Conservation (phyloP, 1,284 basidiomycete species). For the Puccinia horiana region DNA sequence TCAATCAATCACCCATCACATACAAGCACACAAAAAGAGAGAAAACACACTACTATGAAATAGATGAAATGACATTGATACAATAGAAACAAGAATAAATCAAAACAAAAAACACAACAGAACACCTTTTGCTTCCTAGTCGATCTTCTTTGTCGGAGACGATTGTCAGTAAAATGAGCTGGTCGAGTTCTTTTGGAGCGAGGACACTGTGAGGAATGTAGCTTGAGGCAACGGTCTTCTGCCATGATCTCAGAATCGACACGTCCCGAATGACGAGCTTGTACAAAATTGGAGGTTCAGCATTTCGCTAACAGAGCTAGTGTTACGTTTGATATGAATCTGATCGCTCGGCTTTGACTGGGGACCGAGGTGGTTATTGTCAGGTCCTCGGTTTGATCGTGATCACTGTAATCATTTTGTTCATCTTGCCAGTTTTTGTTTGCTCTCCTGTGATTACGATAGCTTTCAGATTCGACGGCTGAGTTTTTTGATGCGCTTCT, state of each 20-base stretch:
- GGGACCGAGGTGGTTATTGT: conserved; percentile 31
- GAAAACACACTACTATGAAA: too few relatives aligned
- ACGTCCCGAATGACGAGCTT: background rate
- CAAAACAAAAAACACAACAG: too few relatives aligned
- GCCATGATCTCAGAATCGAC: background rate
- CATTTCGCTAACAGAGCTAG: conserved; percentile 16
- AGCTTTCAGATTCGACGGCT: background rate
- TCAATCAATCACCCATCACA: too few relatives aligned
- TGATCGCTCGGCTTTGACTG: conserved; percentile 11
- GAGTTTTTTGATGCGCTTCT: conserved; percentile 1
- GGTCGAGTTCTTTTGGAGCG: conserved; percentile 3
- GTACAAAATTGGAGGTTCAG: conserved; percentile 8
- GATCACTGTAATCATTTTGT: background rate
- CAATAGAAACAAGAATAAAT: too few relatives aligned
- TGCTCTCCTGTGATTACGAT: background rate
- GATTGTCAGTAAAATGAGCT: background rate
- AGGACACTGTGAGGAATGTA: background rate
- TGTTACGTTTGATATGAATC: conserved; percentile 30
- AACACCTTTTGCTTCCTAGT: too few relatives aligned
- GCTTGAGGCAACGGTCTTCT: background rate
- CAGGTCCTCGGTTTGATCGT: background rate
- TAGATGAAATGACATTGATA: too few relatives aligned
- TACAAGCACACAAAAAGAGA: too few relatives aligned
- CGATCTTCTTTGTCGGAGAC: background rate
- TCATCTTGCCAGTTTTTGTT: background rate